phyloP scores from a whole-genome alignment of 1,139 yeast species.

The Eremothecium coryli region DNA sequence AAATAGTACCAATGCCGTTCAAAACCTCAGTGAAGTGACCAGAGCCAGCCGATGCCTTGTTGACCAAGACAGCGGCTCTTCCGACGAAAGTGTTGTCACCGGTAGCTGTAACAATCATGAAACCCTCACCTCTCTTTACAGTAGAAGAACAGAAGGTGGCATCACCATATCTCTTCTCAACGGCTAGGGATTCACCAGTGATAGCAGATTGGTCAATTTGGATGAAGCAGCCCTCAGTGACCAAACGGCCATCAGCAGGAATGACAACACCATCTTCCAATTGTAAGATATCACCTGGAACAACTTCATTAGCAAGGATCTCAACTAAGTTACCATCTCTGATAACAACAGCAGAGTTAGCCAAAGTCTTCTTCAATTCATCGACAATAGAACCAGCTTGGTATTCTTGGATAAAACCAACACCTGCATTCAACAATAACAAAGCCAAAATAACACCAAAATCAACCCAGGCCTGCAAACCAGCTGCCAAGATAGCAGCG shows the following conservation, averaged over 20 bases:
- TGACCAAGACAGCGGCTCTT: slow-evolving; percentile 93
- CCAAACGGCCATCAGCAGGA: slow-evolving; percentile 93
- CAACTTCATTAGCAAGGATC: slow-evolving; percentile 72
- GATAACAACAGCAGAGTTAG: slow-evolving; percentile 77
- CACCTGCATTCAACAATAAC: slow-evolving; percentile 78
- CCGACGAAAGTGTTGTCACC: slow-evolving; percentile 93
- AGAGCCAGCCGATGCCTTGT: slow-evolving; percentile 86
- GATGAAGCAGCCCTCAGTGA: slow-evolving; percentile 78
- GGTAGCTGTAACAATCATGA: slow-evolving; percentile 91
- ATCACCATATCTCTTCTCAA: slow-evolving; percentile 86
- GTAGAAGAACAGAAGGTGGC: slow-evolving; percentile 88
- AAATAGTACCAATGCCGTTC: slow-evolving; percentile 93
- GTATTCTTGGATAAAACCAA: slow-evolving; percentile 96
- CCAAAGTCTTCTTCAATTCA: slow-evolving; percentile 85
- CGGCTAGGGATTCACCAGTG: slow-evolving; percentile 97
- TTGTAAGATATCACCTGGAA: slow-evolving; percentile 88
- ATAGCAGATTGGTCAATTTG: slow-evolving; percentile 97
- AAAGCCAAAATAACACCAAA: slow-evolving; percentile 95
- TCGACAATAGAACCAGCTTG: slow-evolving; percentile 97
- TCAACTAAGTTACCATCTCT: slow-evolving; percentile 75
- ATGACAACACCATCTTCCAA: slow-evolving; percentile 92
- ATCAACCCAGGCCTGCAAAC: slow-evolving; percentile 98
- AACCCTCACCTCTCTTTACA: slow-evolving; percentile 94
- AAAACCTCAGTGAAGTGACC: slow-evolving; percentile 98
- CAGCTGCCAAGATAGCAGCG: slow-evolving; percentile 95